Evolutionary conservation across 2,329 filamentous ascomycete species (phyloP), one percentile per base, ranked within the genome.

Genomic region (Calonectria ilicicola): DNA sequence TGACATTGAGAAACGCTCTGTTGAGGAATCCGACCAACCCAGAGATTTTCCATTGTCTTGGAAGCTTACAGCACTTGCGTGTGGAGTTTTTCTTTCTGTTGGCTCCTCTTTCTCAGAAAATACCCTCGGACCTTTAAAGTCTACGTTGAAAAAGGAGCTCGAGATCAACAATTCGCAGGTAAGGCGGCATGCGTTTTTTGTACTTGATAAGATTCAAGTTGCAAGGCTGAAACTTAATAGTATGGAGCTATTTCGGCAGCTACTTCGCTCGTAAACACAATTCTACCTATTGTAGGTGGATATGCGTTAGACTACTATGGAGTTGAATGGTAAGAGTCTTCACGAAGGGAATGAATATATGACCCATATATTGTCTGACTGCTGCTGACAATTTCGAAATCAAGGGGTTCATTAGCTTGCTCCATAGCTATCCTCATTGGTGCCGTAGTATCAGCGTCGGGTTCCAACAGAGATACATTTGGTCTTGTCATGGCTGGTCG

Each of bases 81-180:
- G 76, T 40, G 77, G 77, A 46, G 53, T 80, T 19, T 67, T 68
- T 12, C 73, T 80, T 23, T 80, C 78, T 19, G 79, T 75, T 73
- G 78, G 77, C 27, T 80, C 78, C 9, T 80, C 77, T 0, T 79
- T 80, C 40, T 78, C 77, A 0, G 78, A 79, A 56, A 80, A 77
- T 17, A 79, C 76, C 0, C 72, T 80, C 0, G 79, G 79, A 0
- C 79, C 79, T 1, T 72, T 80, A 14, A 79, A 80, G 72, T 70
- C 49, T 21, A 79, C 78, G n/a, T 56, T 73, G 5, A 73, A 23
- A n/a, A 73, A 73, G 35, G 65, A 80, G 60, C 70, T 80, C 1
- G 60, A 77, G 7, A 80, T 80, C 53, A 71, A 46, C 67, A 80
- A 80, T 53, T 67, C 75, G 2, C 64, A 72, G 53, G 68, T 74